A percentile compares a stretch with the other conserved stretches of the same genome.
phyloP scores from a whole-genome alignment of 176 grass and related monocot genomes.

The Aechmea fasciata region DNA sequence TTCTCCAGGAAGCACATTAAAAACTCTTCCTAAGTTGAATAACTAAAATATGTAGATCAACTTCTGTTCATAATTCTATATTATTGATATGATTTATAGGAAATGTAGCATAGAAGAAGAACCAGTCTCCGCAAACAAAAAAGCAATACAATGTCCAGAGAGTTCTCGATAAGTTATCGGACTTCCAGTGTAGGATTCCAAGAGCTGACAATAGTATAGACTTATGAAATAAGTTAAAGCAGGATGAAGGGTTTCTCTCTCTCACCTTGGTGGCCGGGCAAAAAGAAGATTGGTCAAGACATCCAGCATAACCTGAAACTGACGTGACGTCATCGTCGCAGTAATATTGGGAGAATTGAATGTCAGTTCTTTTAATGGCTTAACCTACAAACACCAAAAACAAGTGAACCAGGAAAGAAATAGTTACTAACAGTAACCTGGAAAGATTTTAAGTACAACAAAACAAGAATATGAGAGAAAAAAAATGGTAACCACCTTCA shows the following conservation, averaged over 20 bases:
- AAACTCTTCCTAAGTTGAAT: no score
- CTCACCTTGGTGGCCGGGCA: slow-evolving; percentile 70
- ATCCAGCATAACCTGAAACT: slow-evolving; percentile 97
- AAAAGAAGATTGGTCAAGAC: slow-evolving; percentile 94
- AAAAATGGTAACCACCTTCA: slow-evolving; percentile 45
- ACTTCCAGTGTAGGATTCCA: no score
- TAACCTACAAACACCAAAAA: slow-evolving; percentile 51
- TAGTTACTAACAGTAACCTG: slow-evolving; percentile 15
- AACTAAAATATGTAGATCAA: no score
- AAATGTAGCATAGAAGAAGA: no score
- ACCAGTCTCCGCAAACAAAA: no score
- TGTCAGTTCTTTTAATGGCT: slow-evolving; percentile 81
- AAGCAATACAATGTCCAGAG: neutral
- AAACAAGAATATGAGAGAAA: neutral
- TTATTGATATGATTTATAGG: no score
- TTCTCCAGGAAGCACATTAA: no score
- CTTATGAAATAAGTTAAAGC: neutral
- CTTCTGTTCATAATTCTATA: no score
- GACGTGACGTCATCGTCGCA: slow-evolving; percentile 92
- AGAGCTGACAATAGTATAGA: neutral
- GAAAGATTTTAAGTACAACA: slow-evolving; percentile 16
- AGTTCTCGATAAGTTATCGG: neutral
- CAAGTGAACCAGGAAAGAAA: slow-evolving; percentile 21
- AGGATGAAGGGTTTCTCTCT: neutral
- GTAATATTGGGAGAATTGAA: slow-evolving; percentile 95